A percentile compares a stretch with the other conserved stretches of the same genome.
Conservation (phyloP, 1,284 basidiomycete genomes). For the Golubevia sp. region DNA sequence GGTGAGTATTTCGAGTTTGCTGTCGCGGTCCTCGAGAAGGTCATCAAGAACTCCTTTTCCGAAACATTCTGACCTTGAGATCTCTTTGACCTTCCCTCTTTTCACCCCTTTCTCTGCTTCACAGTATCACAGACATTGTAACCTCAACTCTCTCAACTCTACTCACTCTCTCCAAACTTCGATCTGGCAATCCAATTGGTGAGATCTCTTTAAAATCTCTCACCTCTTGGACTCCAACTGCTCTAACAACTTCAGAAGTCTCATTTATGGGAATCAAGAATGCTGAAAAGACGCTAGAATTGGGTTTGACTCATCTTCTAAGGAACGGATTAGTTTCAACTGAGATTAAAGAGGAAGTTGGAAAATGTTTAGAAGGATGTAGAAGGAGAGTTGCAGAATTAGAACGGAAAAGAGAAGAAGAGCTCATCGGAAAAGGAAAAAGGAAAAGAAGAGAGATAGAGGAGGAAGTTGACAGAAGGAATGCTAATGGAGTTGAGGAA, state of each 20-base stretch:
- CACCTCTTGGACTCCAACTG: no score
- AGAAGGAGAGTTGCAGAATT: conserved; percentile 51
- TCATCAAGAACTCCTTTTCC: no score
- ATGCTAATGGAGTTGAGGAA: neutral
- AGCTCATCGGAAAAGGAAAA: conserved; percentile 31
- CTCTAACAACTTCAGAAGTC: conserved; percentile 38
- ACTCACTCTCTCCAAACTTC: conserved; percentile 26
- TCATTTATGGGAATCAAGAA: neutral
- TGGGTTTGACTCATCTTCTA: conserved; percentile 1
- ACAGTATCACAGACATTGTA: conserved; percentile 50
- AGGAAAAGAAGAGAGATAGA: conserved; percentile 37
- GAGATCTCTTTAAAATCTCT: conserved; percentile 15
- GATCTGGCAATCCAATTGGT: conserved; percentile 56
- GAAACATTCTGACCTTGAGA: conserved; percentile 21
- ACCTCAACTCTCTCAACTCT: conserved; percentile 55
- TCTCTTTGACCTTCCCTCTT: conserved; percentile 56
- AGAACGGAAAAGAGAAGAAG: conserved; percentile 20
- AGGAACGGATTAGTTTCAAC: conserved; percentile 39
- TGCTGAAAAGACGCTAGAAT: neutral
- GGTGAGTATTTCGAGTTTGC: conserved; percentile 4
- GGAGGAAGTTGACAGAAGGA: conserved; percentile 3
- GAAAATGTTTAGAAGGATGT: conserved; percentile 42
- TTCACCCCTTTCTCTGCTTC: conserved; percentile 41
- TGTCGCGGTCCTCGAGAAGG: neutral
- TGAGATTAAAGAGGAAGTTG: conserved; percentile 17